Percentiles rank a stretch among this genome's conserved stretches.
Conservation (phyloP, 139 green algal genomes). For the Chlamydomonas asymmetrica region DNA sequence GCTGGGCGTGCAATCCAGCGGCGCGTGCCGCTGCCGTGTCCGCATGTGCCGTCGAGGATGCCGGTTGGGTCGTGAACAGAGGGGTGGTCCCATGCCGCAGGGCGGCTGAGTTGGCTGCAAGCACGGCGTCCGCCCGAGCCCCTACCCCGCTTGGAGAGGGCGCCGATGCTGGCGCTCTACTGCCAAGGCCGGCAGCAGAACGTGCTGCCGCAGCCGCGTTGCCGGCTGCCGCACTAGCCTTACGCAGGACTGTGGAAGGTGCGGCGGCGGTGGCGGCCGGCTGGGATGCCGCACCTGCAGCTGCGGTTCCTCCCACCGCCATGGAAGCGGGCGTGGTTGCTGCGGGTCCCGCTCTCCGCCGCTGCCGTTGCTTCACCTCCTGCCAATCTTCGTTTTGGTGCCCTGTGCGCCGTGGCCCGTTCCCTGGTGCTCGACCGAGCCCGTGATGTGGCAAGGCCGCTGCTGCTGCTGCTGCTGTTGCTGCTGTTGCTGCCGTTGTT, state of each 20-base stretch:
- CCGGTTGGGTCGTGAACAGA: too few species aligned
- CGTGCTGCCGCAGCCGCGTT: background rate
- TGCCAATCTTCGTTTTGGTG: too few species aligned
- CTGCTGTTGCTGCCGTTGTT: background rate
- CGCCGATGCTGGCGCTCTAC: background rate
- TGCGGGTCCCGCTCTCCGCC: background rate
- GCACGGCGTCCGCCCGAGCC: too few species aligned
- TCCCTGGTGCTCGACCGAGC: background rate
- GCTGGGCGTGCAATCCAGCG: too few species aligned
- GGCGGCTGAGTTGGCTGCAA: too few species aligned
- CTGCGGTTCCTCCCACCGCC: background rate
- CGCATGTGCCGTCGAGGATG: too few species aligned
- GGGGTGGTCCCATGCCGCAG: too few species aligned
- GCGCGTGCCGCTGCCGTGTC: too few species aligned
- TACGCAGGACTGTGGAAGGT: background rate
- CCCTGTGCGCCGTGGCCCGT: background rate
- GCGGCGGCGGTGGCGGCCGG: background rate
- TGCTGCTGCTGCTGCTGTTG: background rate
- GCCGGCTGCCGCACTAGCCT: background rate
- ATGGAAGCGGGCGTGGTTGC: background rate
- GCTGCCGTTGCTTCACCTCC: background rate
- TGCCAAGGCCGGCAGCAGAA: background rate
- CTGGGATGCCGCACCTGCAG: background rate
- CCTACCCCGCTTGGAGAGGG: too few species aligned
- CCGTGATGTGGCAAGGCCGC: background rate